A percentile compares a stretch with the other conserved stretches of the same genome.
phyloP scores from a whole-genome alignment of 2,329 filamentous ascomycete genomes.

The Colletotrichum sidae region DNA sequence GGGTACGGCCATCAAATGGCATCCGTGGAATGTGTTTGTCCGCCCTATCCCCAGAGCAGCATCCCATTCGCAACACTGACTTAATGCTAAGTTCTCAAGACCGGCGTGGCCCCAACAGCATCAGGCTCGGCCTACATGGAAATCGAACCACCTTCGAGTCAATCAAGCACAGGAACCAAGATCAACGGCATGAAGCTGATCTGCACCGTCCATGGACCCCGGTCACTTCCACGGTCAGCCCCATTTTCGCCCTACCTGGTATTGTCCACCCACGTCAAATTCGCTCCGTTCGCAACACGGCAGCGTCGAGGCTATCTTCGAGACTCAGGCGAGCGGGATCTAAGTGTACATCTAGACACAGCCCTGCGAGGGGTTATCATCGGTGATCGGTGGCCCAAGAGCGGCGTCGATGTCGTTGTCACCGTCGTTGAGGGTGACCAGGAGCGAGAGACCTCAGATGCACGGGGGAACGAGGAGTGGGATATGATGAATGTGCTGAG shows the following conservation, averaged over 20 bases:
- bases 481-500: constrained; percentile 92
- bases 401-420: constrained; percentile 92
- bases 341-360: constrained; percentile 91
- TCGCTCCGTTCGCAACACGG: constrained; percentile 91
- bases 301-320: constrained; percentile 86
- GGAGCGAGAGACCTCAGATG: constrained; percentile 66
- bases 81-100: constrained; percentile 80
- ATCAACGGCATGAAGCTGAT: constrained; percentile 86
- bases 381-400: constrained; percentile 98
- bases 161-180: constrained; percentile 49
- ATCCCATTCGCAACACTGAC: constrained; percentile 10
- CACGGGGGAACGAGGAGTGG: constrained; percentile 74
- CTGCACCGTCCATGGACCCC: constrained; percentile 92
- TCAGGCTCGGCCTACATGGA: constrained; percentile 92
- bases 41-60: neutral
- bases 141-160: constrained; percentile 62
- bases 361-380: constrained; percentile 91
- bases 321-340: constrained; percentile 86
- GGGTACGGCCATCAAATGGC: constrained; percentile 73
- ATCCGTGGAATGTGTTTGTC: constrained; percentile 87
- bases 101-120: constrained; percentile 90
- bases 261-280: constrained; percentile 94
- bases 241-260: constrained; percentile 94
- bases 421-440: constrained; percentile 95
- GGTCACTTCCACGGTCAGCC: constrained; percentile 88